Conservation (phyloP, 2,329 filamentous ascomycete genomes). For the Trichoderma cornu-damae region DNA sequence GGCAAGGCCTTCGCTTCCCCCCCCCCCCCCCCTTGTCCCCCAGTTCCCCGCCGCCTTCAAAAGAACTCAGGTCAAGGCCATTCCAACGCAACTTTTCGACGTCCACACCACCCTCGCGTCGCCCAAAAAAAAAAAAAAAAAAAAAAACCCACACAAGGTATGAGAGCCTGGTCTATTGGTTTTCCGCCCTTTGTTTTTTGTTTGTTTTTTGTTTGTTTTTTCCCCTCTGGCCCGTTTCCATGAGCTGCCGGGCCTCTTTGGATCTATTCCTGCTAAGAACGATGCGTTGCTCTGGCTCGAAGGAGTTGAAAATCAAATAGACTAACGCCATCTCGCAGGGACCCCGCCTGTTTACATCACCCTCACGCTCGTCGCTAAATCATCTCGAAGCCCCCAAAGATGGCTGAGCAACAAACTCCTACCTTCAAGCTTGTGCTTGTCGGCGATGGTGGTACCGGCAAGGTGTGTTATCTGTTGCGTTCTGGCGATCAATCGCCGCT, state of each 20-base stretch:
- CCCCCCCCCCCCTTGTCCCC: slow-evolving; percentile 31
- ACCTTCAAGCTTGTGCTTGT: slow-evolving; percentile 99
- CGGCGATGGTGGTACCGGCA: slow-evolving; percentile 98
- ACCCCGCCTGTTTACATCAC: slow-evolving; percentile 47
- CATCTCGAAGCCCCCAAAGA: slow-evolving; percentile 41
- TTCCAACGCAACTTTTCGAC: slow-evolving; percentile 32
- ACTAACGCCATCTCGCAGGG: slow-evolving; percentile 35
- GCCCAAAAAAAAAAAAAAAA: too few relatives aligned
- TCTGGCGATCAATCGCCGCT: slow-evolving; percentile 3
- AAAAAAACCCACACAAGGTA: slow-evolving; percentile 21
- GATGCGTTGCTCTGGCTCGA: not conserved
- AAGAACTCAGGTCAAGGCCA: slow-evolving; percentile 36
- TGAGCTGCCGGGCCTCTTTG: not conserved
- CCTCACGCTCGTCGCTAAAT: slow-evolving; percentile 24
- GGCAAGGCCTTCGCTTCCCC: slow-evolving; percentile 26
- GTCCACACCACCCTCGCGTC: slow-evolving; percentile 32
- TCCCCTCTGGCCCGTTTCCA: not conserved
- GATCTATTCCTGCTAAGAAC: not conserved
- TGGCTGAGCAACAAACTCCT: slow-evolving; percentile 59
- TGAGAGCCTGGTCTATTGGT: slow-evolving; percentile 18
- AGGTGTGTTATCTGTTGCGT: slow-evolving; percentile 54
- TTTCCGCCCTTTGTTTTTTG: not conserved
- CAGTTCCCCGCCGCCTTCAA: slow-evolving; percentile 42
- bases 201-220: too few relatives aligned
- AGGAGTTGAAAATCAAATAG: slow-evolving; percentile 19